Base-by-base conservation (phyloP, 345 rosid species). In the Rhodomyrtus tomentosa region DNA sequence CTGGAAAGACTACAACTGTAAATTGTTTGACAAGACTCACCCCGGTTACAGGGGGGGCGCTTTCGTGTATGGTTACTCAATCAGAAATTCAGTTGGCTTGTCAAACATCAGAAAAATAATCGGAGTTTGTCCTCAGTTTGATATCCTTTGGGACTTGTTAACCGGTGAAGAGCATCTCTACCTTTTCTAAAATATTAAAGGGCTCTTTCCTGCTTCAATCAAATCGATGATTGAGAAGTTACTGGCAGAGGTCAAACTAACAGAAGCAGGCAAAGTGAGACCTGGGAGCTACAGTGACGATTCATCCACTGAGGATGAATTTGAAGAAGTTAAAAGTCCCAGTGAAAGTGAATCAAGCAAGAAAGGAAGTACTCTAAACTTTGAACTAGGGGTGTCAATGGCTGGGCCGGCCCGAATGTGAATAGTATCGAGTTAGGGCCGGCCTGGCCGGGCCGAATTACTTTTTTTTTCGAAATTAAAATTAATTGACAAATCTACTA, bases 51-150 rank as follows among this genome's bases (percentile, higher is more conserved):
- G 87, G 90, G 82, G 97, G 98, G 83, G 98, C 95, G 97, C 98
- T 58, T 84, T 94, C 83, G 91, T 95, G 68, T 95, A 92, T 85
- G 95, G 98, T 82, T 48, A 92, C 87, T 96, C 98, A 3, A 89
- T 94, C 85, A 89, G 95, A 88, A 94, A 93, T 88, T 89, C 96
- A 24, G 94, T 93, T 82, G 95, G 97, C 84, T 93, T 95, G 99
- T 91, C 99, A 87, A 94, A 92, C 87, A 92, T 96, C 87, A 91
- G 90, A 82, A 90, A 88, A 88, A 87, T 92, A 27, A 94, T 94
- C 4, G 96, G 99, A 86, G 95, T 96, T 88, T 96, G 98, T 90
- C 99, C 98, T 80, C 99, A 94, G 99, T 96, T 96, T 90, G 96
- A 96, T 86, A 94, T 95, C 81, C 95, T 96, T 83, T 96, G 99